Base-by-base conservation (phyloP, 306 rosid genomes). In the Quillaja saponaria region DNA sequence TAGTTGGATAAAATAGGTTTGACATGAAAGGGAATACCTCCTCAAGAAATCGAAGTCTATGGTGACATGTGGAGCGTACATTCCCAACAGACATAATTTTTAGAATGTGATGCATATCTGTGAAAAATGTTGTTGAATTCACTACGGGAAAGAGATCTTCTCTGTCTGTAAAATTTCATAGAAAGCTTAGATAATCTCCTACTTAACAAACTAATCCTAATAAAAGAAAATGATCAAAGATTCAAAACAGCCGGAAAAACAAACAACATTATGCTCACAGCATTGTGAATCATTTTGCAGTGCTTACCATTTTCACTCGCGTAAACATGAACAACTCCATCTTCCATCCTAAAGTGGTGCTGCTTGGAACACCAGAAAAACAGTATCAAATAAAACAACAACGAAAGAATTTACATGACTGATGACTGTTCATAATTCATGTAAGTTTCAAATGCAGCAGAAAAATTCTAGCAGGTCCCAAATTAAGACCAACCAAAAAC, bases 31-130 rank as follows among this genome's bases (percentile, higher is more conserved):
- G 58, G 41, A 46, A 56, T 75, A 88, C 97, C 86, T 90, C 95
- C 71, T 90, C 97, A 28, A 90, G 95, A 73, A 86, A 80, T 38
- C 95, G 71, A 15, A 90, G 73, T 70, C 95, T 82, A 68, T 90
- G 95, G 78, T 90, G 47, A 84, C 95, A 86, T 41, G 83, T 72
- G 69, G 97, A 68, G 67, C 90, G 91, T 62, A 49, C 85, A 76
- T 90, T 84, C 67, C 97, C 95, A 53, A 75, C 64, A 56, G 97
- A 82, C 84, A 82, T 79, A 55, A 90, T 80, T 73, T 79, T 82
- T 11, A 84, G 86, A 71, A 90, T 59, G 76, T 78, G 81, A 79
- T 90, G 90, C 81, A 89, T 64, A 69, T 89, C 91, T 4, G 96
- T 89, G 82, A 89, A 89, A 80, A 89, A 86, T 40, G 42, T 38